Base-by-base conservation (phyloP, 148 eudicot species). In the Chenopodium album region DNA sequence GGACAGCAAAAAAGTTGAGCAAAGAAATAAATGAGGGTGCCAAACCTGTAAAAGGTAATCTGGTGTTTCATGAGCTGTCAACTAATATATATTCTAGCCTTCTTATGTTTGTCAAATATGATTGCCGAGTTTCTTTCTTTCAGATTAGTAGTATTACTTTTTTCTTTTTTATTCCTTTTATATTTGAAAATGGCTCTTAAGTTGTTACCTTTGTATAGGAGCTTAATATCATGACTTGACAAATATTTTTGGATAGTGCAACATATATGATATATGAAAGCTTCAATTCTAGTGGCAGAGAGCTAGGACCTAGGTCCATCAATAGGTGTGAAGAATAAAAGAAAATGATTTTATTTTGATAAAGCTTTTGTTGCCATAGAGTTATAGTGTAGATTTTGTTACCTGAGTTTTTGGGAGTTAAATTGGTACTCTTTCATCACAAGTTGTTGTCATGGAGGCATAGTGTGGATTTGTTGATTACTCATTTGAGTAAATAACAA, bases 41-140 rank as follows among this genome's bases (percentile, higher is more conserved):
- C 72, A 84, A 87, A 48, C 82, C 63, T 34, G 81, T 77, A 62
- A 87, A 52, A 81, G 92, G 91, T 90, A 87, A 86, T 17, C 56
- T 34, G 64, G 78, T 47, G 37, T 41, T 26, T 74, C 34, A 65
- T 66, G 9, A 29, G 22, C 23, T 32, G 47, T 23, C 32, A 37
- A 50, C 22, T 59, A 32, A 34, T 34, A 34, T 34, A 5, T 64
- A 44, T 62, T 9, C 34, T 77, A 14, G 20, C 46, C 79, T 10
- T 34, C 59, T 77, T 77, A 60, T 73, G 50, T 37, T 28, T 32
- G 28, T 78, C 44, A 17, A 67, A 29, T 28, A 48, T 73, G 76
- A 73, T 73, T 73, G 31, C 31, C 41, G 47, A 37, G 11, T 34
- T n/a, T 47, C 9, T 46, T 72, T 71, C 14, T 46, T 41, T 44